Conservation (phyloP, 2,329 filamentous ascomycete genomes). For the Ascochyta koolunga region DNA sequence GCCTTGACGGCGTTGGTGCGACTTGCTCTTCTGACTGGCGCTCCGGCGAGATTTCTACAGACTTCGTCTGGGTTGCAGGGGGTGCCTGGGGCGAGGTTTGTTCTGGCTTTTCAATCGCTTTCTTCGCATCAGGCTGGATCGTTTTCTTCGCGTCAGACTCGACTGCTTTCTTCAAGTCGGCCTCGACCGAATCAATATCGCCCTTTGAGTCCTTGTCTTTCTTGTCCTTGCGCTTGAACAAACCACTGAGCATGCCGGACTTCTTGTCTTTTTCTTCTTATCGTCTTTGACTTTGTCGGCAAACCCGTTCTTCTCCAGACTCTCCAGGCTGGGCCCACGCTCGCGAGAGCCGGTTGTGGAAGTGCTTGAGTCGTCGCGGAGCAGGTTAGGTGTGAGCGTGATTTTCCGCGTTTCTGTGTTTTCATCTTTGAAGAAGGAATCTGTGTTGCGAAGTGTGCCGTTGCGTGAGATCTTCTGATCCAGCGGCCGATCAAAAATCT, state of each 20-base stretch:
- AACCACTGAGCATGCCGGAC: constrained; percentile 71
- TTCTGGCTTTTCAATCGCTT: constrained; percentile 17
- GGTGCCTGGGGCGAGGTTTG: constrained; percentile 38
- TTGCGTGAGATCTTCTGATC: constrained; percentile 68
- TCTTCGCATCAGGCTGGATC: constrained; percentile 54
- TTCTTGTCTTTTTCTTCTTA: constrained; percentile 77
- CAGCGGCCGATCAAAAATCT: constrained; percentile 62
- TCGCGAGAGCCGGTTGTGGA: constrained; percentile 48
- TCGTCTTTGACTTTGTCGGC: constrained; percentile 71
- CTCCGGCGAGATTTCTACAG: constrained; percentile 37
- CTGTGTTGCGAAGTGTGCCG: constrained; percentile 85
- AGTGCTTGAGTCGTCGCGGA: constrained; percentile 74
- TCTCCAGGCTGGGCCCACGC: constrained; percentile 74
- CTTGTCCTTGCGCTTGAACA: constrained; percentile 71
- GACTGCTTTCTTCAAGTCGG: constrained; percentile 55
- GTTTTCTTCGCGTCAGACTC: too few species aligned
- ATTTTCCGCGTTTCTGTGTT: constrained; percentile 96
- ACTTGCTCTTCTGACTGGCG: constrained; percentile 39
- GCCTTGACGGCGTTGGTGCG: constrained; percentile 32
- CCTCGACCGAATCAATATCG: constrained; percentile 39
- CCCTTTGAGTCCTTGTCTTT: constrained; percentile 54
- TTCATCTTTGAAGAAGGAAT: constrained; percentile 98
- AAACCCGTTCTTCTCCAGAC: constrained; percentile 70
- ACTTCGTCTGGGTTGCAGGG: constrained; percentile 36
- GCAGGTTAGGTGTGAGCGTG: constrained; percentile 87